phyloP scores from a whole-genome alignment of 768 basidiomycete genomes.

The Rhizopogon roseolus region DNA sequence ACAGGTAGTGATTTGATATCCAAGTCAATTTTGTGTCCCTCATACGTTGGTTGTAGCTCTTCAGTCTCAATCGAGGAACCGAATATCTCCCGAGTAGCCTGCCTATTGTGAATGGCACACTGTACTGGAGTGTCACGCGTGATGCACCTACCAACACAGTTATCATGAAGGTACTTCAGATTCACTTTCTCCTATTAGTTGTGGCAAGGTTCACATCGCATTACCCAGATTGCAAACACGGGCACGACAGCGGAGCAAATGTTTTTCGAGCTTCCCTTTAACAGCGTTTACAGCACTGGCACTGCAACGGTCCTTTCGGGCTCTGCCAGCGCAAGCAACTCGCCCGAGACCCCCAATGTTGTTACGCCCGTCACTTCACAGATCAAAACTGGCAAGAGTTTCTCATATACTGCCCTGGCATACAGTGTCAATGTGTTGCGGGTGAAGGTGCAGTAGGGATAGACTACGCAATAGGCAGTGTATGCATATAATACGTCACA shows the following conservation, averaged over 20 bases:
- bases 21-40: background rate
- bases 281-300: conserved; percentile 37
- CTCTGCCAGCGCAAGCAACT: conserved; percentile 46
- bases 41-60: conserved; percentile 38
- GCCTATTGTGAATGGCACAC: conserved; percentile 39
- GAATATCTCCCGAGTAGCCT: conserved; percentile 61
- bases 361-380: conserved; percentile 42
- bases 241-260: conserved; percentile 34
- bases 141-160: conserved; percentile 29
- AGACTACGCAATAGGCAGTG: background rate
- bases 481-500: background rate
- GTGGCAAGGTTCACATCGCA: background rate
- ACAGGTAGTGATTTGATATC: conserved; percentile 33
- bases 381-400: conserved; percentile 43
- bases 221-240: conserved; percentile 49
- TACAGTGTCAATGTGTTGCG: conserved; percentile 35
- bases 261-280: conserved; percentile 53
- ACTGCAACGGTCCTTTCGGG: conserved; percentile 49
- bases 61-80: conserved; percentile 58
- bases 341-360: conserved; percentile 42
- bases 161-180: conserved; percentile 50
- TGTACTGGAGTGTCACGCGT: conserved; percentile 58
- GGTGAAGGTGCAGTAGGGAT: background rate
- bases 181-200: background rate
- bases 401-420: conserved; percentile 51